Evolutionary conservation across 805 yeast species (phyloP).

Genomic region (Pichia gijzeniarum): DNA sequence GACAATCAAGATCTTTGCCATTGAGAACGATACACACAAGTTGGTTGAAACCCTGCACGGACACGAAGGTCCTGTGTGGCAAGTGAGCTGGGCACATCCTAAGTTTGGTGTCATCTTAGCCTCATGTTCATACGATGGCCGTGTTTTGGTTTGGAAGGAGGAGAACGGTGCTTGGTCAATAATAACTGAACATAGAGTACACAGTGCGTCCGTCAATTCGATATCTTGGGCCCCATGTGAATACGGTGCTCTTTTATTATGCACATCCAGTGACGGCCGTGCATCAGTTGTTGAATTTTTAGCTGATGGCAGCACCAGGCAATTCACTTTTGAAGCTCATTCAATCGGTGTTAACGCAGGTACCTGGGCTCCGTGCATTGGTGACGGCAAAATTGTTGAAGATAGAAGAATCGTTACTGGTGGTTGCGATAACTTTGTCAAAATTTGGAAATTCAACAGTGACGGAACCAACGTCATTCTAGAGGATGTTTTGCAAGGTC

Average conservation of each 20-base stretch:
- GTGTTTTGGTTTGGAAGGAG: constrained; percentile 91
- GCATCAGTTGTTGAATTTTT: constrained; percentile 87
- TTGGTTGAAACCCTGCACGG: constrained; percentile 81
- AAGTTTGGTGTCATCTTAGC: constrained; percentile 94
- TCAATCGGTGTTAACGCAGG: constrained; percentile 92
- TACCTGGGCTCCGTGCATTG: constrained; percentile 78
- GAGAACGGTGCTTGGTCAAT: constrained; percentile 83
- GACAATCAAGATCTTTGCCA: constrained; percentile 89
- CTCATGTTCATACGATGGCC: constrained; percentile 92
- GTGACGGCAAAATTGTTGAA: constrained; percentile 28
- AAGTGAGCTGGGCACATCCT: constrained; percentile 98
- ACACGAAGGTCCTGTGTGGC: constrained; percentile 99
- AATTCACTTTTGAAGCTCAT: constrained; percentile 69
- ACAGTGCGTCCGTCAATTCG: constrained; percentile 90
- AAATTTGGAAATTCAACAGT: constrained; percentile 75
- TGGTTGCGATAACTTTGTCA: constrained; percentile 91
- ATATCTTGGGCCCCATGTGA: constrained; percentile 98
- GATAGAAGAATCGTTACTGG: constrained; percentile 83
- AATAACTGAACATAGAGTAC: constrained; percentile 80
- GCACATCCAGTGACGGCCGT: constrained; percentile 90
- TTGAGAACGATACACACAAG: constrained; percentile 68
- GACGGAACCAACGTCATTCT: constrained; percentile 51
- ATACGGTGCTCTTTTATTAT: constrained; percentile 84
- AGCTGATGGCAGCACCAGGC: constrained; percentile 76
- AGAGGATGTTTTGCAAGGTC: constrained; percentile 81